phyloP scores from a whole-genome alignment of 1,284 basidiomycete genomes.

The Caloboletus inedulis region DNA sequence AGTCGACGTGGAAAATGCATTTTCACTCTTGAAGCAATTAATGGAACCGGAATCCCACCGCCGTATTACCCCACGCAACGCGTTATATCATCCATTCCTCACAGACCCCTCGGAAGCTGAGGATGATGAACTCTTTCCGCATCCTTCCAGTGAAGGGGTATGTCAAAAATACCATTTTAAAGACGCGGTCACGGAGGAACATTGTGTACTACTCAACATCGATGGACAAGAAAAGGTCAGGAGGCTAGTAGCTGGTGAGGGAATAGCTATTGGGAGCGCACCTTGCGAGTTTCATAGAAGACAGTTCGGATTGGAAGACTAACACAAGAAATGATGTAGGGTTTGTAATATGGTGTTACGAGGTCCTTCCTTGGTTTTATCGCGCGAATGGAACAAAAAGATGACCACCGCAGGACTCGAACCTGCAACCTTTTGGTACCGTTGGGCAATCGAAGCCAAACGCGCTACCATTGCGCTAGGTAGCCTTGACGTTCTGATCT shows the following conservation, averaged over 20 bases:
- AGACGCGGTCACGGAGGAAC: slow-evolving; percentile 55
- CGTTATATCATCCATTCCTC: slow-evolving; percentile 79
- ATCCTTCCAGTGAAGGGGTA: slow-evolving; percentile 60
- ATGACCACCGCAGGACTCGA: slow-evolving; percentile 79
- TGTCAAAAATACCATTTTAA: slow-evolving; percentile 58
- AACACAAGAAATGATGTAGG: neutral
- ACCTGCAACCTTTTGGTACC: slow-evolving; percentile 82
- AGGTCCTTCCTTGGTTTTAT: neutral
- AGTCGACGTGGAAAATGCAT: slow-evolving; percentile 59
- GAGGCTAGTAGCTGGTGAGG: slow-evolving; percentile 58
- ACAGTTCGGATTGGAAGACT: slow-evolving; percentile 18
- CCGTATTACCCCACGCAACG: slow-evolving; percentile 72
- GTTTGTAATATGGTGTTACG: slow-evolving; percentile 3
- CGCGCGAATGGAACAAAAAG: slow-evolving; percentile 14
- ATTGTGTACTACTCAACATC: slow-evolving; percentile 43
- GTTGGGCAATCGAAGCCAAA: slow-evolving; percentile 76
- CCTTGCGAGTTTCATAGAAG: slow-evolving; percentile 67
- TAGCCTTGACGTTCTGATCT: slow-evolving; percentile 20
- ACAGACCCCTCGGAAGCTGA: slow-evolving; percentile 39
- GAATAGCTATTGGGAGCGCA: slow-evolving; percentile 61
- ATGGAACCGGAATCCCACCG: slow-evolving; percentile 74
- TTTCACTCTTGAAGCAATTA: slow-evolving; percentile 70
- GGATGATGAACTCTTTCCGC: slow-evolving; percentile 67
- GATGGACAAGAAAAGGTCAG: slow-evolving; percentile 37
- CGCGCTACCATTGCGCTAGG: slow-evolving; percentile 65